These are phyloP conservation scores for Colletotrichum orbiculare DNA, from an alignment of 2,329 filamentous ascomycete species.

Conservation along the genomic window DNA sequence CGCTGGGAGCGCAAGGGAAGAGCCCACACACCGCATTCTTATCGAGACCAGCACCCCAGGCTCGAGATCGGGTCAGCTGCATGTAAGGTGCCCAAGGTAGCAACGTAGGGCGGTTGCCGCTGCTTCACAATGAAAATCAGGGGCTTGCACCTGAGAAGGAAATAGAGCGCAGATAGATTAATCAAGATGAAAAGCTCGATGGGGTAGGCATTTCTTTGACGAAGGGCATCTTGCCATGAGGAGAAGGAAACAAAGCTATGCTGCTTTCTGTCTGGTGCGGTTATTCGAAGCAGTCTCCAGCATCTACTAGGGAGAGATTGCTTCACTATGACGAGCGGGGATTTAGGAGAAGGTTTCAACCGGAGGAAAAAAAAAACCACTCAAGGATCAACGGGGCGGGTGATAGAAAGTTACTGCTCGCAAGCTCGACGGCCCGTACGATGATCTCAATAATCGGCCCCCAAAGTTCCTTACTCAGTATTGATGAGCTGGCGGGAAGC, in stretches of 20 bases:
- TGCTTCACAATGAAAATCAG: conserved; percentile 31
- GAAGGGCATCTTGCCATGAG: background rate
- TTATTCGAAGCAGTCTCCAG: background rate
- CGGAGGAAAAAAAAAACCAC: background rate
- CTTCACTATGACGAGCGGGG: background rate
- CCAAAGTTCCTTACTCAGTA: background rate
- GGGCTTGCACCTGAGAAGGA: conserved; percentile 13
- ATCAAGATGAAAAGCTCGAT: background rate
- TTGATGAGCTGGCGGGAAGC: background rate
- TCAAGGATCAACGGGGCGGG: background rate
- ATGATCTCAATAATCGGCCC: conserved; percentile 8
- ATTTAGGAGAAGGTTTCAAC: background rate
- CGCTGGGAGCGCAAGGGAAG: background rate
- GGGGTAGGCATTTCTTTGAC: background rate
- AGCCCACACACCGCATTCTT: conserved; percentile 11
- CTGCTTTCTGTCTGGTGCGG: conserved; percentile 6
- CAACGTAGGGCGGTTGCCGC: conserved; percentile 5
- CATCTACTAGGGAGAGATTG: background rate
- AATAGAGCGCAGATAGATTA: conserved; percentile 21
- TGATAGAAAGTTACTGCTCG: background rate
- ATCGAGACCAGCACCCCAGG: background rate
- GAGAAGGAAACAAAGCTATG: background rate
- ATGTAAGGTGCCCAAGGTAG: conserved; percentile 7
- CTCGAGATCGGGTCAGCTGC: conserved; percentile 2
- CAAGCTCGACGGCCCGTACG: background rate